phyloP scores from a whole-genome alignment of 1,284 basidiomycete genomes.

The Sporisorium scitamineum region DNA sequence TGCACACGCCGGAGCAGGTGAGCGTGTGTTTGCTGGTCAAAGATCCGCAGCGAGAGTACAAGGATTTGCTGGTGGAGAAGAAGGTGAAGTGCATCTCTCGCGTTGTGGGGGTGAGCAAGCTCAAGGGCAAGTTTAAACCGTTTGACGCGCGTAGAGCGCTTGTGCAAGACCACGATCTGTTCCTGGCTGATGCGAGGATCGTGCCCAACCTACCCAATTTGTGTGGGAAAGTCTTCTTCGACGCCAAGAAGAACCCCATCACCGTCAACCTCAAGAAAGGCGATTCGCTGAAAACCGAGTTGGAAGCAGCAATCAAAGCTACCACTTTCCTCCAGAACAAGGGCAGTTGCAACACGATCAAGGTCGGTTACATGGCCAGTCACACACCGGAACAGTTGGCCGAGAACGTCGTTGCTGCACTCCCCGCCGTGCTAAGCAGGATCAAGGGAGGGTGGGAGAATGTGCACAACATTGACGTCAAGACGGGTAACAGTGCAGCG shows the following conservation, averaged over 20 bases:
- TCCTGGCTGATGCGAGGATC: slow-evolving; percentile 91
- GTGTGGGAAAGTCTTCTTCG: slow-evolving; percentile 89
- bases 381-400: slow-evolving; percentile 81
- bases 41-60: slow-evolving; percentile 95
- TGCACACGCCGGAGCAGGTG: slow-evolving; percentile 82
- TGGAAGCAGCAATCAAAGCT: slow-evolving; percentile 88
- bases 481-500: slow-evolving; percentile 85
- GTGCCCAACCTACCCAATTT: slow-evolving; percentile 86
- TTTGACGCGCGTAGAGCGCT: slow-evolving; percentile 88
- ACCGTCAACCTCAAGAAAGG: slow-evolving; percentile 89
- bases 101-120: slow-evolving; percentile 82
- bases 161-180: slow-evolving; percentile 88
- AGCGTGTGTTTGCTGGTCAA: slow-evolving; percentile 91
- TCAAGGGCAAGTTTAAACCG: slow-evolving; percentile 71
- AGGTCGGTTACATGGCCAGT: slow-evolving; percentile 79
- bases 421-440: slow-evolving; percentile 80
- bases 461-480: slow-evolving; percentile 88
- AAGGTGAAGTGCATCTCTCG: slow-evolving; percentile 88
- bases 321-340: slow-evolving; percentile 84
- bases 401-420: slow-evolving; percentile 81
- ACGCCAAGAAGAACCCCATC: slow-evolving; percentile 95
- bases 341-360: slow-evolving; percentile 74
- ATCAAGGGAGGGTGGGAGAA: slow-evolving; percentile 89
- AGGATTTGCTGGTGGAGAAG: slow-evolving; percentile 83
- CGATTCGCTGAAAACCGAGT: slow-evolving; percentile 79